These are phyloP conservation scores for Penicillium fimorum DNA, from an alignment of 495 filamentous ascomycete species.

Conservation along the genomic window DNA sequence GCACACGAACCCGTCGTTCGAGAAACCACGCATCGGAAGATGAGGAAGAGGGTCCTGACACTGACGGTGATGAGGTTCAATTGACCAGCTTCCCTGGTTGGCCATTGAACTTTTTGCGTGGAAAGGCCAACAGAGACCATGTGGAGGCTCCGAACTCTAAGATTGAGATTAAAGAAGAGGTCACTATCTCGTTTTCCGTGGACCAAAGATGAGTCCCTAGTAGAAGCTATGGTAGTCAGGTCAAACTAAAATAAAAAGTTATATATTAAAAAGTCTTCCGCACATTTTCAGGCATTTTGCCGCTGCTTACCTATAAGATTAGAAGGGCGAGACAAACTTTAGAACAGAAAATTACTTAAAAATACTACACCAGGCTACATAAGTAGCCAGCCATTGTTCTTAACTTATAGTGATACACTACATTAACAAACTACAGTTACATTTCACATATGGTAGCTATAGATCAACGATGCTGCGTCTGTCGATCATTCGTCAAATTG, in stretches of 20 bases:
- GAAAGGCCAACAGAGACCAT: neutral
- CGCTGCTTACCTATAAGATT: too few species aligned
- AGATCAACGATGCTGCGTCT: neutral
- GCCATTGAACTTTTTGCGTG: conserved; percentile 1
- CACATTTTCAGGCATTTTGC: too few species aligned
- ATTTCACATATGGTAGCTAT: neutral
- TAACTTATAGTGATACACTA: neutral
- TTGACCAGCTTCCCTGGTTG: conserved; percentile 10
- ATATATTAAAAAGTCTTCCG: too few species aligned
- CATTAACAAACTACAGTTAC: neutral
- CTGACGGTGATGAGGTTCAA: conserved; percentile 5
- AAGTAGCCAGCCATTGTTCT: too few species aligned
- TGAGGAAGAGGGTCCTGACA: neutral
- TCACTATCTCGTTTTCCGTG: neutral
- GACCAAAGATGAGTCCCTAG: neutral
- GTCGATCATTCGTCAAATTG: neutral
- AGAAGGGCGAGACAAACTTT: too few species aligned
- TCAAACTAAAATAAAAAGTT: neutral
- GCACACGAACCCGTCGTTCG: neutral
- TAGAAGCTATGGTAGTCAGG: neutral
- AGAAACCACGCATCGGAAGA: neutral
- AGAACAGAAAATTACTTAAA: too few species aligned
- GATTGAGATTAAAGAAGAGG: conserved; percentile 7
- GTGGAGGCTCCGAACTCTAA: neutral
- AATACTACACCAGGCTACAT: too few species aligned